These are phyloP conservation scores for Cordyceps fumosorosea DNA, from an alignment of 2,329 filamentous ascomycete species.

Conservation along the genomic window DNA sequence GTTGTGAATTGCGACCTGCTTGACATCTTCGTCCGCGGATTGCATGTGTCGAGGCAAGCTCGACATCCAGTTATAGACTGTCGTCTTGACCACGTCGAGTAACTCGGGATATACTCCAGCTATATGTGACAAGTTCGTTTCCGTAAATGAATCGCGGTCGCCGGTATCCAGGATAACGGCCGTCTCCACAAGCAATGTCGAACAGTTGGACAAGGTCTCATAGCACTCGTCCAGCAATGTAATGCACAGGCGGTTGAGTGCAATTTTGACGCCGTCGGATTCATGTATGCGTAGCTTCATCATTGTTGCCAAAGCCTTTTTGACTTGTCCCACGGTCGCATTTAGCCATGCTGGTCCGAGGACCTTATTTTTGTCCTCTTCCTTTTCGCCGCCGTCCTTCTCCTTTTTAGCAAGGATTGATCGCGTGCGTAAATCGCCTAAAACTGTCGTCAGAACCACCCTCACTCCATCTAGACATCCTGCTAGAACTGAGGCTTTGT, in stretches of 20 bases:
- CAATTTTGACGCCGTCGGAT: constrained; percentile 58
- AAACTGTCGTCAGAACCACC: constrained; percentile 44
- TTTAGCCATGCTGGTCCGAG: constrained; percentile 62
- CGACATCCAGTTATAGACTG: constrained; percentile 73
- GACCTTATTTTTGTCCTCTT: constrained; percentile 26
- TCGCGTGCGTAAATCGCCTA: constrained; percentile 52
- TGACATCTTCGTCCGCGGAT: constrained; percentile 71
- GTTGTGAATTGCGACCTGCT: constrained; percentile 65
- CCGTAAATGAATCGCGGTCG: constrained; percentile 31
- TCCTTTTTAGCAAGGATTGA: constrained; percentile 34
- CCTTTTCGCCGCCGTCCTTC: constrained; percentile 19
- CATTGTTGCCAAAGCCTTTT: constrained; percentile 71
- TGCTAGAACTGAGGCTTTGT: constrained; percentile 54
- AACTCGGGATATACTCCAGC: constrained; percentile 56
- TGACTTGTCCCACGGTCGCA: constrained; percentile 74
- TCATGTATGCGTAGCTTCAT: constrained; percentile 68
- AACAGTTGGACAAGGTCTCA: constrained; percentile 61
- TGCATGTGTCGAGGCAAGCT: constrained; percentile 80
- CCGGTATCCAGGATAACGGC: constrained; percentile 61
- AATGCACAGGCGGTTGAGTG: constrained; percentile 66
- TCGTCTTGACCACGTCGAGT: constrained; percentile 58
- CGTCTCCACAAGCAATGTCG: constrained; percentile 71
- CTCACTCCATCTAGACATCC: constrained; percentile 53
- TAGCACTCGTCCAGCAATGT: constrained; percentile 73
- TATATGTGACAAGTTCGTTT: constrained; percentile 54